Conservation (phyloP, 2,329 filamentous ascomycete species). For the Claviceps fusiformis region DNA sequence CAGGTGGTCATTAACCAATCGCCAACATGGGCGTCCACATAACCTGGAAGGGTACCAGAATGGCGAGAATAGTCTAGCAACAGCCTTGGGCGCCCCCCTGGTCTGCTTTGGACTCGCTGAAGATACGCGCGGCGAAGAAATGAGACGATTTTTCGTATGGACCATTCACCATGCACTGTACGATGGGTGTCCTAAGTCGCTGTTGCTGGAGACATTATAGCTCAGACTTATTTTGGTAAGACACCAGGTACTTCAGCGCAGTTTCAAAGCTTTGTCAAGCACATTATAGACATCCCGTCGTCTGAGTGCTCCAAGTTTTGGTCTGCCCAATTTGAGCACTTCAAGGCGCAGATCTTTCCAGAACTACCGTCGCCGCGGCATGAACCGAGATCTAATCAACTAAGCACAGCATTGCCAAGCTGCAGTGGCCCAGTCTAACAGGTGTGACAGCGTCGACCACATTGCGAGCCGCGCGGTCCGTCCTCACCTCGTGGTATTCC, state of each 20-base stretch:
- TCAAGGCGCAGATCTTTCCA: slow-evolving; percentile 7
- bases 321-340: slow-evolving; percentile 23
- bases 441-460: slow-evolving; percentile 12
- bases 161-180: slow-evolving; percentile 30
- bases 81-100: slow-evolving; percentile 8
- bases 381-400: slow-evolving; percentile 2
- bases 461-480: slow-evolving; percentile 15
- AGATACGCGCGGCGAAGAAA: not conserved
- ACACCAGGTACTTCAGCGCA: not conserved
- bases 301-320: slow-evolving; percentile 22
- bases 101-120: slow-evolving; percentile 5
- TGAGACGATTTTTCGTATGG: slow-evolving; percentile 6
- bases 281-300: slow-evolving; percentile 21
- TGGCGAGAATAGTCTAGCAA: not conserved
- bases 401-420: slow-evolving; percentile 2
- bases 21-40: slow-evolving; percentile 1
- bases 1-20: slow-evolving; percentile 7
- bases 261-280: slow-evolving; percentile 29
- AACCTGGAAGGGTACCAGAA: not conserved
- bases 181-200: slow-evolving; percentile 37
- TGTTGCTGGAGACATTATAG: slow-evolving; percentile 13
- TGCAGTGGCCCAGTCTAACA: slow-evolving; percentile 8
- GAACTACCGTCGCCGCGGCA: slow-evolving; percentile 2
- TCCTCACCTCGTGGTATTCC: slow-evolving; percentile 25
- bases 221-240: slow-evolving; percentile 7